Percentiles rank a stretch among this genome's conserved stretches.
phyloP scores from a whole-genome alignment of 2,329 filamentous ascomycete species.

The Fusarium setosum region DNA sequence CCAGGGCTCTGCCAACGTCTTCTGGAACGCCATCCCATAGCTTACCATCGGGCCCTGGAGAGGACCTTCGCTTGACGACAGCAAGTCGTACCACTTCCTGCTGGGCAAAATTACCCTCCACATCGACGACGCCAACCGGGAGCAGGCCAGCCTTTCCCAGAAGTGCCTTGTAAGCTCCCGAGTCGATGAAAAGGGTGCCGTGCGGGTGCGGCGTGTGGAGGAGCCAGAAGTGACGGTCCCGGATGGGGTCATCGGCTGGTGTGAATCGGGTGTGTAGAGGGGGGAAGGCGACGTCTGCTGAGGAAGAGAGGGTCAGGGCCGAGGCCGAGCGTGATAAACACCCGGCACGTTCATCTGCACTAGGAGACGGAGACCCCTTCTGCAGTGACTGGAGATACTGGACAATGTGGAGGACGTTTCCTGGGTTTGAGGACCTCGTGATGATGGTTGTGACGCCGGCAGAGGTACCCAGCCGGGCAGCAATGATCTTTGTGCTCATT shows the following conservation, averaged over 20 bases:
- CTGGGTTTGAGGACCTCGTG: slow-evolving; percentile 91
- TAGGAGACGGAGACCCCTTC: slow-evolving; percentile 29
- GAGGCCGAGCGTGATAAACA: slow-evolving; percentile 54
- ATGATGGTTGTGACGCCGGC: slow-evolving; percentile 97
- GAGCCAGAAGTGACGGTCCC: slow-evolving; percentile 97
- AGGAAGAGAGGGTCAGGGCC: slow-evolving; percentile 52
- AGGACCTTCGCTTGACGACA: slow-evolving; percentile 73
- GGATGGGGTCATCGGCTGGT: slow-evolving; percentile 84
- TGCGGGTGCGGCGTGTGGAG: slow-evolving; percentile 91
- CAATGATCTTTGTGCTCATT: slow-evolving; percentile 98
- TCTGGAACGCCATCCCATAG: slow-evolving; percentile 63
- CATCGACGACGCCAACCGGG: slow-evolving; percentile 89
- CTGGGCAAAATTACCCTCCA: slow-evolving; percentile 89
- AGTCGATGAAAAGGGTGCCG: slow-evolving; percentile 91
- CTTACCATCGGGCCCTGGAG: slow-evolving; percentile 55
- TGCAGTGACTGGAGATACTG: slow-evolving; percentile 61
- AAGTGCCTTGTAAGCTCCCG: slow-evolving; percentile 86
- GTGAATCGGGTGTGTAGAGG: slow-evolving; percentile 93
- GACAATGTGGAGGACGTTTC: slow-evolving; percentile 90
- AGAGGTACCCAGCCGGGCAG: slow-evolving; percentile 90
- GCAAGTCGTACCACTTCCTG: slow-evolving; percentile 92
- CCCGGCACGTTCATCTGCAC: slow-evolving; percentile 46
- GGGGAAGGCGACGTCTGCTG: slow-evolving; percentile 55
- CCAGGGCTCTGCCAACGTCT: slow-evolving; percentile 89
- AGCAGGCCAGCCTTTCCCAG: slow-evolving; percentile 87